phyloP scores from a whole-genome alignment of 768 basidiomycete species.

The Suillus variegatus region DNA sequence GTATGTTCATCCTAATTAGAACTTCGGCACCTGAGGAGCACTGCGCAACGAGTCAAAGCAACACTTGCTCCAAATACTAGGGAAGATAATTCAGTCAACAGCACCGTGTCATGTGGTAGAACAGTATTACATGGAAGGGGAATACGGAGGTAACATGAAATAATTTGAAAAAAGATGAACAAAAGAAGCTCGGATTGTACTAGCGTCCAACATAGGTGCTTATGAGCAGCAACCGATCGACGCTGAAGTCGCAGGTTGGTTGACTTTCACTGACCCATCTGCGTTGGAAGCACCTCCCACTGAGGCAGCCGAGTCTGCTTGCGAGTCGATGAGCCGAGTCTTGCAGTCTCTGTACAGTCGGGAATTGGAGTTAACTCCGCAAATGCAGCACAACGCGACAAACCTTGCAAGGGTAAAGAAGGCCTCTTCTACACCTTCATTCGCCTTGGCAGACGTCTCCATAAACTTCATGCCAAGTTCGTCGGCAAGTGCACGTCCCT shows the following conservation, averaged over 20 bases:
- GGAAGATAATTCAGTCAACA: conserved; percentile 1
- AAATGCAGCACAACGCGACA: conserved; percentile 26
- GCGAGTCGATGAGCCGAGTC: conserved; percentile 93
- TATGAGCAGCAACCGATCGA: conserved; percentile 56
- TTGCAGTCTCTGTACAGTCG: conserved; percentile 82
- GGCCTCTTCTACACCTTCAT: conserved; percentile 97
- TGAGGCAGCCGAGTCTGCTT: conserved; percentile 59
- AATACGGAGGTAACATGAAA: conserved; percentile 9
- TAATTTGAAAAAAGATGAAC: conserved; percentile 8
- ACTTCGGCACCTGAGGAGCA: neutral
- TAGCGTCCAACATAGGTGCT: conserved; percentile 13
- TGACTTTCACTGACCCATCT: conserved; percentile 66
- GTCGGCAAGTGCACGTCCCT: conserved; percentile 88
- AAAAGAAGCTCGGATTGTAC: neutral
- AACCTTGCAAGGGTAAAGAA: conserved; percentile 97
- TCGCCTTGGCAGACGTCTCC: conserved; percentile 97
- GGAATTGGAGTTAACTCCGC: neutral
- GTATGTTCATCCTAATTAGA: neutral
- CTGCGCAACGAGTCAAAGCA: neutral
- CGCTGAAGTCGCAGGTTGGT: conserved; percentile 52
- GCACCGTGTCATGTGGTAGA: neutral
- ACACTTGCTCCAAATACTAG: neutral
- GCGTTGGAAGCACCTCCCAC: conserved; percentile 36
- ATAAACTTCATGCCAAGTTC: conserved; percentile 96
- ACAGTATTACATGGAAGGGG: conserved; percentile 9